phyloP scores from a whole-genome alignment of 2,329 filamentous ascomycete species.

The Xylariaceae sp. region DNA sequence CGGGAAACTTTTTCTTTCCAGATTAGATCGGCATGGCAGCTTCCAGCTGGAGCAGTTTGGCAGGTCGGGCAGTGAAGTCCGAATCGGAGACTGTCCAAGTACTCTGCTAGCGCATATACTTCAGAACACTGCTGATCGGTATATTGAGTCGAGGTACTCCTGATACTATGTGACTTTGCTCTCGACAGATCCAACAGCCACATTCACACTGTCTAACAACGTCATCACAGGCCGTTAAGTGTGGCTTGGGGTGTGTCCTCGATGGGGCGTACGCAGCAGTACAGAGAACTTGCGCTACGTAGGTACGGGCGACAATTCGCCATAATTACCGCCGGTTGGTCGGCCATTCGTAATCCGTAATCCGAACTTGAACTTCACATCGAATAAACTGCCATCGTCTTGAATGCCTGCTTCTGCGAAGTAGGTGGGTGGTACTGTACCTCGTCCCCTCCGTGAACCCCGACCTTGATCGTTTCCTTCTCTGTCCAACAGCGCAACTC shows the following conservation, averaged over 20 bases:
- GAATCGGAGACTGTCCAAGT: neutral
- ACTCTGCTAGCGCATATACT: neutral
- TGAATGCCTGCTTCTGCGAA: too few relatives aligned
- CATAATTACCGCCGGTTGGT: neutral
- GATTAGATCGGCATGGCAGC: neutral
- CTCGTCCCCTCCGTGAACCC: neutral
- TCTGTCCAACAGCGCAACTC: neutral
- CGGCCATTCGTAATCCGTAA: neutral
- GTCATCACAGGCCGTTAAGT: neutral
- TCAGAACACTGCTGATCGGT: neutral
- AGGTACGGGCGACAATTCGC: neutral
- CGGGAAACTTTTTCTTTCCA: conserved; percentile 7
- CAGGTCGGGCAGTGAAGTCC: neutral
- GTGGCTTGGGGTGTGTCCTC: neutral
- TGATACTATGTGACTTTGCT: neutral
- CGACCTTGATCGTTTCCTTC: neutral
- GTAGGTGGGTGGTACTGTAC: too few relatives aligned
- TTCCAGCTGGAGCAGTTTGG: neutral
- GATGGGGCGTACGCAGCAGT: too few relatives aligned
- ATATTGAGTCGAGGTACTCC: neutral
- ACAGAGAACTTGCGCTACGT: too few relatives aligned
- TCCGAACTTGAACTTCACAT: too few relatives aligned
- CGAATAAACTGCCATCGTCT: too few relatives aligned
- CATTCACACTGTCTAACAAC: neutral
- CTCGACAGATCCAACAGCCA: neutral